Conservation (phyloP, 495 filamentous ascomycete species). For the Xanthoparmelia taractica region DNA sequence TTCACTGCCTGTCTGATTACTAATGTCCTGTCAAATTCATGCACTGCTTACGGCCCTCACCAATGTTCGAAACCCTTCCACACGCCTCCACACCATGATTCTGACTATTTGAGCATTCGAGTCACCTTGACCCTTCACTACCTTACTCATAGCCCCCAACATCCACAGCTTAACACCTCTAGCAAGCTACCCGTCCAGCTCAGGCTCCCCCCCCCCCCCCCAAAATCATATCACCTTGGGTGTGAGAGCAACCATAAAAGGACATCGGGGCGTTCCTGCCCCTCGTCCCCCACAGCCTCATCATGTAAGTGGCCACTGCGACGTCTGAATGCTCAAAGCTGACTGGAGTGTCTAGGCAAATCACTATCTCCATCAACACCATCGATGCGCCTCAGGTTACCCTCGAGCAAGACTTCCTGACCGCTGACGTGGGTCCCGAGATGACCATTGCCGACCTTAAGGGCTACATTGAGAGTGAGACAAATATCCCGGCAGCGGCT, state of each 20-base stretch:
- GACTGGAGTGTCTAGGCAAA: slow-evolving; percentile 47
- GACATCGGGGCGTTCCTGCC: neutral
- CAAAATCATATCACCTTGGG: neutral
- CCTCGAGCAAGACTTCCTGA: slow-evolving; percentile 68
- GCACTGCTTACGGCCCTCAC: neutral
- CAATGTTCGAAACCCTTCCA: neutral
- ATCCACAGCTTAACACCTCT: neutral
- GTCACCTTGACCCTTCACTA: neutral
- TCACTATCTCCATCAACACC: slow-evolving; percentile 73
- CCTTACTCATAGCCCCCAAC: neutral
- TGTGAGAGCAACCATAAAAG: neutral
- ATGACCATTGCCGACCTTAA: slow-evolving; percentile 86
- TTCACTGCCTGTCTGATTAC: neutral
- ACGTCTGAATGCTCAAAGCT: neutral
- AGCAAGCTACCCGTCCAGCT: neutral
- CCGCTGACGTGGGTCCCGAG: slow-evolving; percentile 72
- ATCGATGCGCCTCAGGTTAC: slow-evolving; percentile 52
- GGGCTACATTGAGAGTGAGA: slow-evolving; percentile 66
- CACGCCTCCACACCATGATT: neutral
- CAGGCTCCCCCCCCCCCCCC: neutral
- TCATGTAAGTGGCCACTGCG: slow-evolving; percentile 11
- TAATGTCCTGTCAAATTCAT: neutral
- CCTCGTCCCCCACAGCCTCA: slow-evolving; percentile 13
- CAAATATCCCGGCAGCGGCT: slow-evolving; percentile 40
- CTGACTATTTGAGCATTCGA: neutral